phyloP scores from a whole-genome alignment of 2,329 filamentous ascomycete species.

The Pseudocercospora ulei region DNA sequence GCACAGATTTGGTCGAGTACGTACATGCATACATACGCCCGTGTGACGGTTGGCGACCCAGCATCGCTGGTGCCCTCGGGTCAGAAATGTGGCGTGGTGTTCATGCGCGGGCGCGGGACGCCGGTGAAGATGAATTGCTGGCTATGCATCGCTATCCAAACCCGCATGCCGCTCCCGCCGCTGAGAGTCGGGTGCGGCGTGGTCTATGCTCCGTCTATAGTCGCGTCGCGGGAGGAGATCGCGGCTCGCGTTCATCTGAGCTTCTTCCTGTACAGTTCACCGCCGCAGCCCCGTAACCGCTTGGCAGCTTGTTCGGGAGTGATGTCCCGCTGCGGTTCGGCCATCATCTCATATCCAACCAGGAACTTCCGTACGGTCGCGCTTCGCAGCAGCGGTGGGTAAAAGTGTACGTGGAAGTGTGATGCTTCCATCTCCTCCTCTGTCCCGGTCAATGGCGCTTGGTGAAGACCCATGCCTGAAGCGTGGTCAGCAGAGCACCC shows the following conservation, averaged over 20 bases:
- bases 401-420: slow-evolving; percentile 96
- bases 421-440: slow-evolving; percentile 76
- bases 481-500: background rate
- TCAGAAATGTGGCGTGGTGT: too few relatives aligned
- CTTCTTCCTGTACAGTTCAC: slow-evolving; percentile 65
- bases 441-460: slow-evolving; percentile 75
- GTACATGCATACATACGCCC: too few relatives aligned
- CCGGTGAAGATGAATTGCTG: too few relatives aligned
- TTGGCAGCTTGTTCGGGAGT: slow-evolving; percentile 90
- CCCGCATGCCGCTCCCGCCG: too few relatives aligned
- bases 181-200: too few relatives aligned
- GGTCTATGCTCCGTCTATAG: background rate
- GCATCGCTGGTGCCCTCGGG: too few relatives aligned
- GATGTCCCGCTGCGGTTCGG: slow-evolving; percentile 95
- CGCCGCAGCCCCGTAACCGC: slow-evolving; percentile 63
- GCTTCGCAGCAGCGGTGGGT: slow-evolving; percentile 81
- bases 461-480: slow-evolving; percentile 79
- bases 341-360: slow-evolving; percentile 93
- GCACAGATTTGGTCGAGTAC: too few relatives aligned
- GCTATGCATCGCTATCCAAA: too few relatives aligned
- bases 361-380: slow-evolving; percentile 93
- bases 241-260: slow-evolving; percentile 9
- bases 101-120: too few relatives aligned
- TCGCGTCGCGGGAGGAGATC: too few relatives aligned
- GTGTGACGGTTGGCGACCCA: too few relatives aligned